A percentile compares a stretch with the other conserved stretches of the same genome.
phyloP scores from a whole-genome alignment of 257 asterid genomes.

The Solanum sejunctum region DNA sequence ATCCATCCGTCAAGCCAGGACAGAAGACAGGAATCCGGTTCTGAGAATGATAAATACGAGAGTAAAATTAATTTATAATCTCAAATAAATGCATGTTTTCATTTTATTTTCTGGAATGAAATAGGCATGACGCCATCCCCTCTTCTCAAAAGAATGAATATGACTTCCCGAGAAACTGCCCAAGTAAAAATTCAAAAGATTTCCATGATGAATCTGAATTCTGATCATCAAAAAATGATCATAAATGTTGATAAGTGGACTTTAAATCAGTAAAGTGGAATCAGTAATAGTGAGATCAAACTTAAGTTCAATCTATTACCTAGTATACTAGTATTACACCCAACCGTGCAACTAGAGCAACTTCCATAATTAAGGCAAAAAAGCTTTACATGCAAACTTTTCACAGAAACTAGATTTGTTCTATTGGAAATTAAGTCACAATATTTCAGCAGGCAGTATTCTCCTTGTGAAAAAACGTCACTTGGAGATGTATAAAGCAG shows the following conservation, averaged over 20 bases:
- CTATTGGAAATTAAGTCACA: not conserved
- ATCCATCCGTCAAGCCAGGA: slow-evolving; percentile 93
- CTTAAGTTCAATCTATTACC: not conserved
- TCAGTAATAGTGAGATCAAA: not conserved
- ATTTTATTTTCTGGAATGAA: not conserved
- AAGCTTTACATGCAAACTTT: not conserved
- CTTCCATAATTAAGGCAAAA: not conserved
- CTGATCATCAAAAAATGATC: not conserved
- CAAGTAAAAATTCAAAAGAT: not conserved
- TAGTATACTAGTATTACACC: not conserved
- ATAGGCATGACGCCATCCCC: not conserved
- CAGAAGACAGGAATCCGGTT: slow-evolving; percentile 79
- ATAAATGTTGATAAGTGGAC: not conserved
- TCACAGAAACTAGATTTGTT: not conserved
- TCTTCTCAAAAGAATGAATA: not conserved
- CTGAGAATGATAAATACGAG: slow-evolving; percentile 22
- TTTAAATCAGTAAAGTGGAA: not conserved
- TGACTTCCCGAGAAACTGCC: not conserved
- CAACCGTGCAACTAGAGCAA: not conserved
- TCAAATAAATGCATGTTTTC: not conserved
- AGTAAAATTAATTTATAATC: not conserved
- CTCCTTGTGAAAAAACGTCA: not conserved
- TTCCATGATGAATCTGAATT: not conserved
- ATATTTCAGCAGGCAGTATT: not conserved
- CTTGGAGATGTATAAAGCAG: not conserved